Percentiles rank a stretch among this genome's conserved stretches.
These are phyloP conservation scores for Dactylella cylindrospora DNA, from an alignment of 2,329 filamentous ascomycete species.

Conservation along the genomic window DNA sequence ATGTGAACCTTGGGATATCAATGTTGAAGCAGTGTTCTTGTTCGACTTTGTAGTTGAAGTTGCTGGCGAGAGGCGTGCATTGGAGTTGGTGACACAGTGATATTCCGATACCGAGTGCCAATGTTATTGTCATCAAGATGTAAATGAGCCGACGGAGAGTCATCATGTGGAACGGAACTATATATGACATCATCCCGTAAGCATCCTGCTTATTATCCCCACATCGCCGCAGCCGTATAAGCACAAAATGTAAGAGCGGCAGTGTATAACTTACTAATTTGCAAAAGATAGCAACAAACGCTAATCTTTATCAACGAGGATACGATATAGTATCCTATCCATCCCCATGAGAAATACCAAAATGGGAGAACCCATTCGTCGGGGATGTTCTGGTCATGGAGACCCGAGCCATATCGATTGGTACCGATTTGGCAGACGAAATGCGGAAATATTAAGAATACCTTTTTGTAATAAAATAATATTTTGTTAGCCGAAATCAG, in stretches of 20 bases:
- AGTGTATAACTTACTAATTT: constrained; percentile 48
- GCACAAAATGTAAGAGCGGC: constrained; percentile 17
- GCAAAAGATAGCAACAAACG: constrained; percentile 49
- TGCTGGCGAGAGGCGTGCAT: constrained; percentile 49
- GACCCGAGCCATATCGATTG: constrained; percentile 48
- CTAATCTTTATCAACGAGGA: constrained; percentile 49
- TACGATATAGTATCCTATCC: constrained; percentile 49
- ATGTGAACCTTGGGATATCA: constrained; percentile 50
- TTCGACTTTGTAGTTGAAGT: constrained; percentile 48
- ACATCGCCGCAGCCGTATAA: neutral
- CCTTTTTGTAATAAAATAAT: constrained; percentile 40
- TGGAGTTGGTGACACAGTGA: constrained; percentile 47
- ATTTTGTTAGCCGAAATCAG: no score
- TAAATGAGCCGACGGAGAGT: constrained; percentile 46
- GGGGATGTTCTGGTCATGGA: constrained; percentile 48
- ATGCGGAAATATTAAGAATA: constrained; percentile 47
- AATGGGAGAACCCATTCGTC: constrained; percentile 46
- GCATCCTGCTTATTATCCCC: neutral
- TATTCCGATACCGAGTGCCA: constrained; percentile 46
- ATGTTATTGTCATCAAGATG: constrained; percentile 47
- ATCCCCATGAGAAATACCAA: constrained; percentile 48
- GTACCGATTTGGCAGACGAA: constrained; percentile 48
- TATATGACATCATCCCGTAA: constrained; percentile 6
- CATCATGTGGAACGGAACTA: constrained; percentile 48
- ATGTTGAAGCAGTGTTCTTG: constrained; percentile 48